Conservation (phyloP, 2,329 filamentous ascomycete species). For the Chrysoporthe puriensis region DNA sequence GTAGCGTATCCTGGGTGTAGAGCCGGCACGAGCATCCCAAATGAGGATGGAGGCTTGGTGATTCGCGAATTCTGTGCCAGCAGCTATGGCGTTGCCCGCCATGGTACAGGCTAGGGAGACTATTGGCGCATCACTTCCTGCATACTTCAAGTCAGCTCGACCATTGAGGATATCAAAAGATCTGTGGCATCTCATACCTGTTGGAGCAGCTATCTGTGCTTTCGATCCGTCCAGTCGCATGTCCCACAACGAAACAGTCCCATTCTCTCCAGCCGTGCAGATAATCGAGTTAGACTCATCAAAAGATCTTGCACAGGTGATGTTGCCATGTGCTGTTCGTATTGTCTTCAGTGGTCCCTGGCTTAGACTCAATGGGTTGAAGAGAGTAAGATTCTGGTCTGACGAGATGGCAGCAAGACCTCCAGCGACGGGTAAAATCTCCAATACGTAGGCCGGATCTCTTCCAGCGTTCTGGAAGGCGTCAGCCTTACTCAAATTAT, state of each 20-base stretch:
- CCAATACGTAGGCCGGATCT: constrained; percentile 59
- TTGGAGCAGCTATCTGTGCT: constrained; percentile 49
- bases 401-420: constrained; percentile 66
- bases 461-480: constrained; percentile 44
- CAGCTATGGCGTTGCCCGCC: constrained; percentile 63
- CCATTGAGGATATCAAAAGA: constrained; percentile 2
- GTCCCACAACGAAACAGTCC: constrained; percentile 69
- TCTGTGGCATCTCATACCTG: constrained; percentile 38
- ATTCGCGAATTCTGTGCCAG: constrained; percentile 73
- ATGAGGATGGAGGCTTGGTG: constrained; percentile 63
- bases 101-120: constrained; percentile 67
- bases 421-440: constrained; percentile 51
- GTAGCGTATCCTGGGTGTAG: constrained; percentile 56
- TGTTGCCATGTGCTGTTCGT: constrained; percentile 60
- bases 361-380: constrained; percentile 62
- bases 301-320: constrained; percentile 64
- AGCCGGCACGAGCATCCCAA: constrained; percentile 63
- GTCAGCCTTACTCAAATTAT: constrained; percentile 44
- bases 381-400: constrained; percentile 66
- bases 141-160: constrained; percentile 30
- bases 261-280: constrained; percentile 74
- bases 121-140: constrained; percentile 56
- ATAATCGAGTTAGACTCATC: constrained; percentile 57
- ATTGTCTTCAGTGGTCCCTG: constrained; percentile 53
- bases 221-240: constrained; percentile 49